Evolutionary conservation across 2,329 filamentous ascomycete genomes (phyloP).

Genomic region (Xylariaceae sp.): DNA sequence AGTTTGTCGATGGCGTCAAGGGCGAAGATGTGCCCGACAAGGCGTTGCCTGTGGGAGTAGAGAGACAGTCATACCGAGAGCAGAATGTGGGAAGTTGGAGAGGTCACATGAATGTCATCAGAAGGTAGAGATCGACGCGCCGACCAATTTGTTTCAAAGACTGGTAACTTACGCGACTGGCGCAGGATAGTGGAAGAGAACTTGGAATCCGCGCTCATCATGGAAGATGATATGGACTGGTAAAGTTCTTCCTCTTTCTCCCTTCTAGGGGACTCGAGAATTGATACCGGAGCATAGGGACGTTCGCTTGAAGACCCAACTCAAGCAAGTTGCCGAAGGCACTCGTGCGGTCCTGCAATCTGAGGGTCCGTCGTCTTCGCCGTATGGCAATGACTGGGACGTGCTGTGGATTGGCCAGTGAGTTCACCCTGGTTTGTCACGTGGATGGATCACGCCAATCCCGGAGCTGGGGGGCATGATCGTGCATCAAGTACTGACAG

Average conservation of each 20-base stretch:
- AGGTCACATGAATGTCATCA: conserved; percentile 37
- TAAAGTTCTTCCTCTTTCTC: neutral
- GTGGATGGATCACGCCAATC: neutral
- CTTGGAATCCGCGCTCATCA: conserved; percentile 34
- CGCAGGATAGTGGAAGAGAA: conserved; percentile 33
- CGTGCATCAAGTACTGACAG: neutral
- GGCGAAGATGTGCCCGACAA: conserved; percentile 39
- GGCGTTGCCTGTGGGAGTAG: conserved; percentile 35
- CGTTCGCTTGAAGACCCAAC: conserved; percentile 32
- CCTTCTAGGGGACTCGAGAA: neutral
- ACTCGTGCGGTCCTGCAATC: conserved; percentile 31
- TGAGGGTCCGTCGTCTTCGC: conserved; percentile 19
- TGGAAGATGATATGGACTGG: conserved; percentile 40
- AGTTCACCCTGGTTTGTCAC: neutral
- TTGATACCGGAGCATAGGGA: conserved; percentile 22
- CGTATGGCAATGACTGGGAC: conserved; percentile 28
- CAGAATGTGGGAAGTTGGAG: conserved; percentile 39
- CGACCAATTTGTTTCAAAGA: neutral
- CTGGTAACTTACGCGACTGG: neutral
- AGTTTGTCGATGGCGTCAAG: conserved; percentile 41
- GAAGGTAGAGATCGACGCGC: conserved; percentile 19
- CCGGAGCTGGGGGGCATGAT: neutral
- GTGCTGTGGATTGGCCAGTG: conserved; percentile 30
- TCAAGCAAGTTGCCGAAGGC: conserved; percentile 31
- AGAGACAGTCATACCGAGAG: conserved; percentile 27